Conservation (phyloP, 805 yeast species). For the Wickerhamomyces xylosicus region DNA sequence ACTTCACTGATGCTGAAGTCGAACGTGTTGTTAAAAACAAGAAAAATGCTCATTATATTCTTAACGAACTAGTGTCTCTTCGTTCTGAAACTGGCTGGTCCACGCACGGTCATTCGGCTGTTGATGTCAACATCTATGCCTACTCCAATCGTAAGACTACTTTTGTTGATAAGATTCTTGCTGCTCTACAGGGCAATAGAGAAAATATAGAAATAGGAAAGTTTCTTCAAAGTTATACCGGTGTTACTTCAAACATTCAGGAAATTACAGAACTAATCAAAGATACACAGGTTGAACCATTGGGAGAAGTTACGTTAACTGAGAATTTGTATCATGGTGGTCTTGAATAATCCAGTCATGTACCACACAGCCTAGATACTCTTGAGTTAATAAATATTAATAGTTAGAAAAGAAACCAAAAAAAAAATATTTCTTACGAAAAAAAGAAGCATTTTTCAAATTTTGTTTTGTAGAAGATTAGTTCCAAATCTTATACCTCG, state of each 20-base stretch:
- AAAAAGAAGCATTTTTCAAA: too few relatives aligned
- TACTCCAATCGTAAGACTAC: conserved; percentile 48
- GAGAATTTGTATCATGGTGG: too few relatives aligned
- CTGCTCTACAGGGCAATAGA: conserved; percentile 61
- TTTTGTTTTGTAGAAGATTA: too few relatives aligned
- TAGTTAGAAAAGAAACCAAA: too few relatives aligned
- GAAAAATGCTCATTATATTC: conserved; percentile 25
- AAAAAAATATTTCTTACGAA: too few relatives aligned
- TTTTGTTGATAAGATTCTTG: conserved; percentile 23
- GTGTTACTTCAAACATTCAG: conserved; percentile 27
- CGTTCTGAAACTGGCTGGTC: conserved; percentile 94
- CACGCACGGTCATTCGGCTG: conserved; percentile 94
- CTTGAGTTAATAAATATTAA: too few relatives aligned
- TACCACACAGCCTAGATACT: too few relatives aligned
- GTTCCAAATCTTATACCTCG: too few relatives aligned
- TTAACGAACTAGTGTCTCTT: conserved; percentile 64
- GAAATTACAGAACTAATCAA: conserved; percentile 36
- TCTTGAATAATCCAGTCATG: too few relatives aligned
- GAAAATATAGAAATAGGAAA: conserved; percentile 82
- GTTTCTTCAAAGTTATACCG: conserved; percentile 50
- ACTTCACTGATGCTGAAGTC: conserved; percentile 47
- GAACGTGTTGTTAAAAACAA: conserved; percentile 26
- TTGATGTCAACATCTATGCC: conserved; percentile 88
- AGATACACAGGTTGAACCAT: background rate
- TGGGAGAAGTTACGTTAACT: too few relatives aligned